phyloP scores from a whole-genome alignment of 2,329 filamentous ascomycete species.

The Hirsutella rhossiliensis region DNA sequence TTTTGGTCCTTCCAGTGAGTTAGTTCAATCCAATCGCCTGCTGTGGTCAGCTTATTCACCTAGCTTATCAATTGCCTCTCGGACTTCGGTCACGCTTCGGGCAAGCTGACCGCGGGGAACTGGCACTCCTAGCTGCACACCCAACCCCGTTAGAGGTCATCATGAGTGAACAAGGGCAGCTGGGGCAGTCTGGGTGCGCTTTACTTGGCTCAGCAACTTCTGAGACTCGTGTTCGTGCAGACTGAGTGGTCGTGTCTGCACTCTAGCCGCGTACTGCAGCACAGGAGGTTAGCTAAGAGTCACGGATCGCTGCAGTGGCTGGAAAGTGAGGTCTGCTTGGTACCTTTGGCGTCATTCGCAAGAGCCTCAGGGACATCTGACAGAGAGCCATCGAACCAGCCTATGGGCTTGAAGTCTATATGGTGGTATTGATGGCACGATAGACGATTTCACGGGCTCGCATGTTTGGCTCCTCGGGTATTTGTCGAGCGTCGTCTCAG shows the following conservation, averaged over 20 bases:
- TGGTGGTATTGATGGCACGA: too few species aligned
- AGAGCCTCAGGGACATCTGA: background rate
- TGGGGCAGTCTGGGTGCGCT: background rate
- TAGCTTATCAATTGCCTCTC: conserved; percentile 9
- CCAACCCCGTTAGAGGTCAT: background rate
- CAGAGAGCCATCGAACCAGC: background rate
- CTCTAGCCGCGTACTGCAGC: background rate
- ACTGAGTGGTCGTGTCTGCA: conserved; percentile 8
- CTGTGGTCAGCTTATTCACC: conserved; percentile 3
- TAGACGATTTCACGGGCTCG: too few species aligned
- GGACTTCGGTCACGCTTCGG: conserved; percentile 9
- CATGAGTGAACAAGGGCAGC: background rate
- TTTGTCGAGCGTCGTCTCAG: too few species aligned
- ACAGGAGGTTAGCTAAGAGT: too few species aligned
- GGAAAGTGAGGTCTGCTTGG: too few species aligned
- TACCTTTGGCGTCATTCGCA: background rate
- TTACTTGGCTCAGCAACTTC: conserved; percentile 12
- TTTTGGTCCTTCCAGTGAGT: conserved; percentile 6
- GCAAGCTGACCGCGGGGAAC: conserved; percentile 13
- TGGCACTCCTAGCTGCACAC: conserved; percentile 11
- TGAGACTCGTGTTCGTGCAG: conserved; percentile 17
- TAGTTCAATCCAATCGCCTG: too few species aligned
- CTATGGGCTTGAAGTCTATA: too few species aligned
- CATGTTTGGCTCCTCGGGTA: too few species aligned
- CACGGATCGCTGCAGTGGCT: too few species aligned